Evolutionary conservation across 2,329 filamentous ascomycete genomes (phyloP).

Genomic region (Trichoderma afroharzianum): DNA sequence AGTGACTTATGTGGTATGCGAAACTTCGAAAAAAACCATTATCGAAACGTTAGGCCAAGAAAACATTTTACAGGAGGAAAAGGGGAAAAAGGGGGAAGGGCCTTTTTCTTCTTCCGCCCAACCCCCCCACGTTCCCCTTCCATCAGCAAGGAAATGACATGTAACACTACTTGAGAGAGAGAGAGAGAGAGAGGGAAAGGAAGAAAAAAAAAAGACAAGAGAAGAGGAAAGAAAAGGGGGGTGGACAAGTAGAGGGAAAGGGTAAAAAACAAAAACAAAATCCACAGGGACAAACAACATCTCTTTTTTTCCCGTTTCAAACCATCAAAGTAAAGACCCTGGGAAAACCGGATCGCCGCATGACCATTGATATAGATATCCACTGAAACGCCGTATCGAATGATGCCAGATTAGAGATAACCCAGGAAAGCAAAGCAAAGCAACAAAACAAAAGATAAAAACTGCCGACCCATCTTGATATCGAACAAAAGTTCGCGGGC

Average conservation of each 20-base stretch:
- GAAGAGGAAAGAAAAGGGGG: background rate
- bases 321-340: conserved; percentile 24
- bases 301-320: conserved; percentile 29
- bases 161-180: background rate
- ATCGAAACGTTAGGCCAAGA: conserved; percentile 9
- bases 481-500: background rate
- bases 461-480: conserved; percentile 14
- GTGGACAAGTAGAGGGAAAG: background rate
- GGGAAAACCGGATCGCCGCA: conserved; percentile 32
- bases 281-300: conserved; percentile 17
- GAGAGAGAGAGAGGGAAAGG: background rate
- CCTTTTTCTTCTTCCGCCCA: background rate
- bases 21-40: conserved; percentile 9
- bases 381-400: conserved; percentile 39
- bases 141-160: conserved; percentile 9
- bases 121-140: conserved; percentile 4
- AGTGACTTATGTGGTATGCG: conserved; percentile 11
- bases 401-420: conserved; percentile 39
- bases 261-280: background rate
- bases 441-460: conserved; percentile 19
- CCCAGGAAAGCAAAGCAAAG: conserved; percentile 24
- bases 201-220: conserved; percentile 6
- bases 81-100: background rate
- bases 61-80: conserved; percentile 18
- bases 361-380: conserved; percentile 39